Percentiles rank a stretch among this genome's conserved stretches.
phyloP scores from a whole-genome alignment of 371 early-diverging fungal species.

The Apophysomyces ossiformis region DNA sequence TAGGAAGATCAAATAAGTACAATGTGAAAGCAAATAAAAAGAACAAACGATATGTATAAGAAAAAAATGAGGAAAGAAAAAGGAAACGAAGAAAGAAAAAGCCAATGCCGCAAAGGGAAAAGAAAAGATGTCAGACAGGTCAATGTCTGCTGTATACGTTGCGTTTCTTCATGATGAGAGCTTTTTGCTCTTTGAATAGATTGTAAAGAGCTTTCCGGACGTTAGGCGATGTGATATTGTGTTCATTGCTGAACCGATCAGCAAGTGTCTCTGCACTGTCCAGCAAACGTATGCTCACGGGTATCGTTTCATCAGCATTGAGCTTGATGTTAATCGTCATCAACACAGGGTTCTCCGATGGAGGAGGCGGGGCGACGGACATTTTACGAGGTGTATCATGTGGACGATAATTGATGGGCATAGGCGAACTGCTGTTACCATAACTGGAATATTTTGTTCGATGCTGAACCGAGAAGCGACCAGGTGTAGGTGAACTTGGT shows the following conservation, averaged over 20 bases:
- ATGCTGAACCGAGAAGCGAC: not conserved
- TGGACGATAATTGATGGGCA: constrained; percentile 1
- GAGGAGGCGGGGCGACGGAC: constrained; percentile 1
- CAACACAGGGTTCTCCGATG: constrained; percentile 2
- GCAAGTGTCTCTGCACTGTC: not conserved
- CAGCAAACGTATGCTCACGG: constrained; percentile 4
- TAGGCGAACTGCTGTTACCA: not conserved
- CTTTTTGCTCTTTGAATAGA: constrained; percentile 1
- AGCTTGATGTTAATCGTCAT: not conserved
- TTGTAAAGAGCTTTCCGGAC: not conserved
- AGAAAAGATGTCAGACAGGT: not conserved
- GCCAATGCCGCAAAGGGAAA: not conserved
- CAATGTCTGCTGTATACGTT: not conserved
- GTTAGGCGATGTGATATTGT: not conserved
- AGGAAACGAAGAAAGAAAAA: not conserved
- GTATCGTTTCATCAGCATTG: not conserved
- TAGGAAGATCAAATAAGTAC: not conserved
- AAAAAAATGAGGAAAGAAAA: not conserved
- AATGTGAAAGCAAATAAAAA: not conserved
- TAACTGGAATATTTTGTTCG: constrained; percentile 5
- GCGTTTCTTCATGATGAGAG: constrained; percentile 1
- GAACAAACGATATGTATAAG: not conserved
- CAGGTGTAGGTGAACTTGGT: not conserved
- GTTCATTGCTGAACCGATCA: not conserved
- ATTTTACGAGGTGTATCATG: not conserved